Percentiles rank a stretch among this genome's conserved stretches.
Conservation (phyloP, 1,284 basidiomycete species). For the Farysia itapuensis region DNA sequence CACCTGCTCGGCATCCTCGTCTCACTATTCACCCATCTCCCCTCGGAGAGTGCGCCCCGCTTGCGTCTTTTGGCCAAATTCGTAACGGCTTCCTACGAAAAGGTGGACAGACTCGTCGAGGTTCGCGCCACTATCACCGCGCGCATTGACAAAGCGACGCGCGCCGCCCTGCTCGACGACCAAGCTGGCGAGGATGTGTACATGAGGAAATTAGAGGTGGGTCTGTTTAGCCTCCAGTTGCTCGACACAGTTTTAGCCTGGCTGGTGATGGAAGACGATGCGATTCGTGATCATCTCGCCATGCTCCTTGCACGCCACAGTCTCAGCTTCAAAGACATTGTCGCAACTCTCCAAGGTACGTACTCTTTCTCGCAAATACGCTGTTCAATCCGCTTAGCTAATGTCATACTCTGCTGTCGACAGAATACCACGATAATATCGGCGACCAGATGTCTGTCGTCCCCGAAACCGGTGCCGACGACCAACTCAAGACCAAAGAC, state of each 20-base stretch:
- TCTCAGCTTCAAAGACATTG: conserved; percentile 10
- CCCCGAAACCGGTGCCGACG: not conserved
- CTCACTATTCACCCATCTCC: conserved; percentile 83
- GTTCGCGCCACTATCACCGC: conserved; percentile 72
- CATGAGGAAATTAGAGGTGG: conserved; percentile 77
- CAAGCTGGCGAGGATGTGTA: conserved; percentile 79
- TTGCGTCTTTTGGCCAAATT: conserved; percentile 89
- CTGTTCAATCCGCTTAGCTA: not conserved
- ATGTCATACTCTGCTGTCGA: not conserved
- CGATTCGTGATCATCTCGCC: conserved; percentile 58
- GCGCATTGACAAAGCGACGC: conserved; percentile 68
- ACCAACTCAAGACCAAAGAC: conserved; percentile 17
- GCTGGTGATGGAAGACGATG: conserved; percentile 97
- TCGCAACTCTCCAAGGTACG: conserved; percentile 13
- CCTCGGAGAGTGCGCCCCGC: conserved; percentile 78
- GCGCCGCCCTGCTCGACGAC: conserved; percentile 66
- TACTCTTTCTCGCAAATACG: not conserved
- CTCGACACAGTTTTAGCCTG: conserved; percentile 91
- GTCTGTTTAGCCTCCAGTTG: conserved; percentile 83
- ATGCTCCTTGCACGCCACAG: conserved; percentile 21
- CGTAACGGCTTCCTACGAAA: conserved; percentile 85
- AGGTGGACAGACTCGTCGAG: conserved; percentile 87
- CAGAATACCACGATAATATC: conserved; percentile 43
- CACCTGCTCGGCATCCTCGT: conserved; percentile 86
- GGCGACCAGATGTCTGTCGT: conserved; percentile 35